phyloP scores from a whole-genome alignment of 129 eudicot species.

The Chrysanthemum makinoi region DNA sequence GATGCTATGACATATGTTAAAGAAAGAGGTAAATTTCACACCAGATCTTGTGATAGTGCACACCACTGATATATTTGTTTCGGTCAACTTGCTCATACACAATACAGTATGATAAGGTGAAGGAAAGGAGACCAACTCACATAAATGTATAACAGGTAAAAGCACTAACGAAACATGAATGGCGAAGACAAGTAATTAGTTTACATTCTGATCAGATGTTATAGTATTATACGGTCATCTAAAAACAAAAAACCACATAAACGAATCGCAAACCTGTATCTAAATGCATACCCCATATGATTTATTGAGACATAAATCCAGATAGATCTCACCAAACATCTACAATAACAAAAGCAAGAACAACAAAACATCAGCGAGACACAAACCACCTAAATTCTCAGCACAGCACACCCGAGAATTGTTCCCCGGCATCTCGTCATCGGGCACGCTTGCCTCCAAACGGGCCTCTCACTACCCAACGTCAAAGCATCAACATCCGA shows the following conservation, averaged over 20 bases:
- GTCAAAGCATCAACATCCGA: constrained; percentile 82
- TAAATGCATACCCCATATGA: constrained; percentile 13
- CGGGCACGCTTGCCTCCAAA: constrained; percentile 72
- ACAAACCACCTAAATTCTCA: constrained; percentile 58
- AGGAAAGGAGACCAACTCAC: too few relatives aligned
- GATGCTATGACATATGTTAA: too few relatives aligned
- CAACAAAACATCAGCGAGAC: neutral
- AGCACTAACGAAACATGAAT: too few relatives aligned
- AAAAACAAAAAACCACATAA: neutral
- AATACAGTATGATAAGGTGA: too few relatives aligned
- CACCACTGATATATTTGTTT: too few relatives aligned
- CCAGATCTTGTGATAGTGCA: too few relatives aligned
- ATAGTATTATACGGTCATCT: neutral
- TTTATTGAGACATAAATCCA: constrained; percentile 29
- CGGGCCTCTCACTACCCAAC: constrained; percentile 73
- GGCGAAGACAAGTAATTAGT: too few relatives aligned
- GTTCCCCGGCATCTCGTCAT: constrained; percentile 85
- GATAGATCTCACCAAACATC: constrained; percentile 11
- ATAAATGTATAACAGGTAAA: too few relatives aligned
- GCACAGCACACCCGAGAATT: constrained; percentile 74
- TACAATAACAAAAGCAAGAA: constrained; percentile 7
- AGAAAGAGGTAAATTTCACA: too few relatives aligned
- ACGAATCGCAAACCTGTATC: constrained; percentile 3
- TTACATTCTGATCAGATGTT: neutral
- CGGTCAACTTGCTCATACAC: too few relatives aligned